Conservation (phyloP, 306 rosid genomes). For the Medicago truncatula region MtrunA17r5.0-ANR NC_053046.1:34418001-34418500, state of each 20-base stretch:
- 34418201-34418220: constrained; percentile 47
- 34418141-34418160: constrained; percentile 58
- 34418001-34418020: constrained; percentile 61
- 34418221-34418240: constrained; percentile 49
- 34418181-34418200: constrained; percentile 52
- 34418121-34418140: constrained; percentile 54
- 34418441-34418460: constrained; percentile 60
- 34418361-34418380: neutral
- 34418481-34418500: constrained; percentile 35
- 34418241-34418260: constrained; percentile 37
- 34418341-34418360: constrained; percentile 43
- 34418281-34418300: constrained; percentile 36
- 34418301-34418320: constrained; percentile 47
- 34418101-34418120: constrained; percentile 56
- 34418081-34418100: constrained; percentile 55
- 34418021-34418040: constrained; percentile 65
- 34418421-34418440: constrained; percentile 27
- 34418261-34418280: constrained; percentile 43
- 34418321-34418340: constrained; percentile 44
- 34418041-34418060: constrained; percentile 63
- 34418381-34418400: too few species aligned
- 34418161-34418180: constrained; percentile 59
- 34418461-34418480: constrained; percentile 32
- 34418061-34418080: constrained; percentile 60
- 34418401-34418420: too few species aligned